Percentiles rank a stretch among this genome's conserved stretches.
phyloP scores from a whole-genome alignment of 2,329 filamentous ascomycete genomes.

The Simplicillium sp. region DNA sequence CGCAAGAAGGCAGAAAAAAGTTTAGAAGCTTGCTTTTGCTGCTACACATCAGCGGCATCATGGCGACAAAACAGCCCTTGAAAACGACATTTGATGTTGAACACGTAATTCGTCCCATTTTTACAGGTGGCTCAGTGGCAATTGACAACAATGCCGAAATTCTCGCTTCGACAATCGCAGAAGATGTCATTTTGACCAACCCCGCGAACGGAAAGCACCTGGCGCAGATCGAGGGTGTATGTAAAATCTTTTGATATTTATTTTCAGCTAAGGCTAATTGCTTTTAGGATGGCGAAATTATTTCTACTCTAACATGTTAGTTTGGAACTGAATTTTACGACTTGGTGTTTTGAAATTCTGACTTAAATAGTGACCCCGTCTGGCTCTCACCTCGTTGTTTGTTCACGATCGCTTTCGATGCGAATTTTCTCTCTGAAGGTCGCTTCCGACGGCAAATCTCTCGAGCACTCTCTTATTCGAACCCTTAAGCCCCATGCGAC shows the following conservation, averaged over 20 bases:
- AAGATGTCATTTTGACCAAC: slow-evolving; percentile 84
- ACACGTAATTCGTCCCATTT: slow-evolving; percentile 82
- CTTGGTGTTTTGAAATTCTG: slow-evolving; percentile 6
- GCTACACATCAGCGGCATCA: slow-evolving; percentile 13
- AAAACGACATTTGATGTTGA: slow-evolving; percentile 87
- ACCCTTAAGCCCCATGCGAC: slow-evolving; percentile 85
- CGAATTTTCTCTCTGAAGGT: slow-evolving; percentile 70
- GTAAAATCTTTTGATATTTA: slow-evolving; percentile 6
- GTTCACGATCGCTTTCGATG: slow-evolving; percentile 94
- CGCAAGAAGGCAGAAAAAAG: background rate
- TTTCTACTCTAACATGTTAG: slow-evolving; percentile 63
- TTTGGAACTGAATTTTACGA: slow-evolving; percentile 1
- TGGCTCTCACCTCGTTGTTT: slow-evolving; percentile 78
- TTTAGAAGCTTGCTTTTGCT: background rate
- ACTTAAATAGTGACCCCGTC: slow-evolving; percentile 64
- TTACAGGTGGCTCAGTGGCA: slow-evolving; percentile 80
- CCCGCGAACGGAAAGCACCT: slow-evolving; percentile 74
- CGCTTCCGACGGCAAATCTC: slow-evolving; percentile 43
- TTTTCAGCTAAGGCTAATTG: background rate
- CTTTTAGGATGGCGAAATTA: slow-evolving; percentile 62
- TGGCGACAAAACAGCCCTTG: slow-evolving; percentile 53
- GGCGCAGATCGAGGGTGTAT: slow-evolving; percentile 77
- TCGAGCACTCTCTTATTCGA: slow-evolving; percentile 61
- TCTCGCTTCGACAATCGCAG: slow-evolving; percentile 80
- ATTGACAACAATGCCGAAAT: slow-evolving; percentile 74